Conservation (phyloP, 306 rosid species). For the Calophaca sinica region DNA sequence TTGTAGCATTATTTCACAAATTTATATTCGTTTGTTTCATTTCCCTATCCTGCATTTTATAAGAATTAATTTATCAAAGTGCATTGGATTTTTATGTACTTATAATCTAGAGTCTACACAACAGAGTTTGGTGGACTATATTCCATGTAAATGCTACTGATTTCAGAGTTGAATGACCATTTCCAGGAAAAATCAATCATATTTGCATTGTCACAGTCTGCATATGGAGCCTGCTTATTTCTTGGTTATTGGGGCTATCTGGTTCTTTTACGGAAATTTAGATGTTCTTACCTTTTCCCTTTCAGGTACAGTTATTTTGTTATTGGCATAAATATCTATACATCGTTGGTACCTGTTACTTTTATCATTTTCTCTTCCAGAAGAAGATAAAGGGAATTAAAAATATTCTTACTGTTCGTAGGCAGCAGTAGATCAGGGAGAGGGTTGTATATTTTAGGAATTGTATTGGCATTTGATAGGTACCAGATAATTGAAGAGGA, state of each 20-base stretch:
- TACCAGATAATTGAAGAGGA: no score
- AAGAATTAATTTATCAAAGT: slow-evolving; percentile 32
- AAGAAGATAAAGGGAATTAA: slow-evolving; percentile 28
- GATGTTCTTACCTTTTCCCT: slow-evolving; percentile 69
- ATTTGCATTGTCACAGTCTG: slow-evolving; percentile 84
- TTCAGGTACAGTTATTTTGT: slow-evolving; percentile 69
- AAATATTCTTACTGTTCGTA: slow-evolving; percentile 3
- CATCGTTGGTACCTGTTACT: not conserved
- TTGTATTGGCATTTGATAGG: slow-evolving; percentile 3
- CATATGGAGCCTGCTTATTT: slow-evolving; percentile 90
- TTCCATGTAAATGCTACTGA: slow-evolving; percentile 45
- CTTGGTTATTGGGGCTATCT: slow-evolving; percentile 93
- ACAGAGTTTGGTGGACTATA: slow-evolving; percentile 39
- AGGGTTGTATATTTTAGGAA: slow-evolving; percentile 24
- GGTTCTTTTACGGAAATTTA: slow-evolving; percentile 55
- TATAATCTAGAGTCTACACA: not conserved
- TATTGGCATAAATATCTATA: slow-evolving; percentile 22
- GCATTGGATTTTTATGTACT: slow-evolving; percentile 36
- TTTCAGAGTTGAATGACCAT: slow-evolving; percentile 41
- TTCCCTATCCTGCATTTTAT: slow-evolving; percentile 26
- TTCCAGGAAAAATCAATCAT: slow-evolving; percentile 84
- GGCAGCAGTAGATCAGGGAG: no score
- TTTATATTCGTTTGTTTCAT: slow-evolving; percentile 2
- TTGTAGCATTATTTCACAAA: slow-evolving; percentile 1
- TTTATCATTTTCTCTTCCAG: slow-evolving; percentile 16